A percentile compares a stretch with the other conserved stretches of the same genome.
These are phyloP conservation scores for Amylostereum areolatum DNA, from an alignment of 1,284 basidiomycete genomes.

Conservation along the genomic window DNA sequence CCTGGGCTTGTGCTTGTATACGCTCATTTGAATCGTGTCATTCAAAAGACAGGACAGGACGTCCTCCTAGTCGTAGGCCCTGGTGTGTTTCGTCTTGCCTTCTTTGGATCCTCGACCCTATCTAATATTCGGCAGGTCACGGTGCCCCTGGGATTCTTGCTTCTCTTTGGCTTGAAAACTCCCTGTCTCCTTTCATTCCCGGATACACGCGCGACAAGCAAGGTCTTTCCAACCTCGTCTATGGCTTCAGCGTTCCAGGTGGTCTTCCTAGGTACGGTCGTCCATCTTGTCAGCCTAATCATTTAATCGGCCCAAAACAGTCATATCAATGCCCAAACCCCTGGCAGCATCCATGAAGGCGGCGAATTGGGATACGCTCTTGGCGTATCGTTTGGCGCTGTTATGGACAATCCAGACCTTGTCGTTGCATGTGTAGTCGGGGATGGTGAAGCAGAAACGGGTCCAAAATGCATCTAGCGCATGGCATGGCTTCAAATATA, in stretches of 20 bases:
- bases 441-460: conserved; percentile 86
- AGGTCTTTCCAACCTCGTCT: conserved; percentile 64
- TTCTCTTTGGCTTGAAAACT: conserved; percentile 78
- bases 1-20: conserved; percentile 77
- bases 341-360: conserved; percentile 87
- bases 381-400: conserved; percentile 74
- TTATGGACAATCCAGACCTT: conserved; percentile 87
- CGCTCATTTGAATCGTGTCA: conserved; percentile 74
- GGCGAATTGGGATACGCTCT: conserved; percentile 88
- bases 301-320: conserved; percentile 23
- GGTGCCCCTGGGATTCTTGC: conserved; percentile 80
- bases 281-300: not conserved
- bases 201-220: conserved; percentile 58
- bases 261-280: conserved; percentile 53
- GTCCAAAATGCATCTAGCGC: conserved; percentile 54
- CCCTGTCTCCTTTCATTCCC: conserved; percentile 69
- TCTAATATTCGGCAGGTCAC: conserved; percentile 40
- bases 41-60: conserved; percentile 54
- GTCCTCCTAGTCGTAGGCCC: conserved; percentile 72
- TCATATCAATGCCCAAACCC: conserved; percentile 76
- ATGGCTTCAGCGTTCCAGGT: conserved; percentile 58
- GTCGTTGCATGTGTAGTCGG: conserved; percentile 77
- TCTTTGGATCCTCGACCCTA: conserved; percentile 3
- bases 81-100: conserved; percentile 26
- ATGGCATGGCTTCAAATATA: conserved; percentile 84